phyloP scores from a whole-genome alignment of 2,329 filamentous ascomycete species.

The Aspergillus novoparasiticus region DNA sequence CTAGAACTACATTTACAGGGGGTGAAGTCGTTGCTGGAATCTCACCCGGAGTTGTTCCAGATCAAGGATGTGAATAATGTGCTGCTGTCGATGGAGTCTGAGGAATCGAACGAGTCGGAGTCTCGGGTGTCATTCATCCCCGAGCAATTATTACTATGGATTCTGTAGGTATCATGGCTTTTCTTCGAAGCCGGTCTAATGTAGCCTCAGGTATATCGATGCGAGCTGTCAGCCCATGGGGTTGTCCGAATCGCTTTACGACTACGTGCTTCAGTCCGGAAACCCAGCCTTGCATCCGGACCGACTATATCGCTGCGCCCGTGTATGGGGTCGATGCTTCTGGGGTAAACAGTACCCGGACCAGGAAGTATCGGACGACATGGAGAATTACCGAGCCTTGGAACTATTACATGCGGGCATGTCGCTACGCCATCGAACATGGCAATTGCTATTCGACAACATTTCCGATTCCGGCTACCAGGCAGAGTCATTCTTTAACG shows the following conservation, averaged over 20 bases:
- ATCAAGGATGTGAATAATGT: slow-evolving; percentile 33
- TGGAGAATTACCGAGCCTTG: slow-evolving; percentile 40
- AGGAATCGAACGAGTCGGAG: slow-evolving; percentile 12
- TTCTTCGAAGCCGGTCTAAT: background rate
- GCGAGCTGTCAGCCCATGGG: slow-evolving; percentile 32
- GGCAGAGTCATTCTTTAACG: slow-evolving; percentile 24
- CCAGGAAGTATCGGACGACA: slow-evolving; percentile 41
- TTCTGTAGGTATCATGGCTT: slow-evolving; percentile 29
- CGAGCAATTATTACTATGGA: slow-evolving; percentile 40
- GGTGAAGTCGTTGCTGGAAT: slow-evolving; percentile 38
- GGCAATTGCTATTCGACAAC: slow-evolving; percentile 30
- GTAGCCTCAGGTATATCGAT: slow-evolving; percentile 30
- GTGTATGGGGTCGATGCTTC: slow-evolving; percentile 39
- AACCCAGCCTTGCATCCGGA: slow-evolving; percentile 37
- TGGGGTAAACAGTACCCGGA: slow-evolving; percentile 41
- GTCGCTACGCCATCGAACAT: slow-evolving; percentile 32
- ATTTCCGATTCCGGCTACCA: slow-evolving; percentile 17
- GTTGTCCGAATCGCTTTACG: slow-evolving; percentile 33
- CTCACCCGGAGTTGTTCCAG: slow-evolving; percentile 36
- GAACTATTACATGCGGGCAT: slow-evolving; percentile 36
- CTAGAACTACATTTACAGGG: slow-evolving; percentile 41
- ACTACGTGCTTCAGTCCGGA: slow-evolving; percentile 34
- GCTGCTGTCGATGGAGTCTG: slow-evolving; percentile 25
- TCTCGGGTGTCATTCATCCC: slow-evolving; percentile 37
- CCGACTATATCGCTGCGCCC: slow-evolving; percentile 36